Conservation (phyloP, 495 filamentous ascomycete species). For the Massariosphaeria phaeospora region DNA sequence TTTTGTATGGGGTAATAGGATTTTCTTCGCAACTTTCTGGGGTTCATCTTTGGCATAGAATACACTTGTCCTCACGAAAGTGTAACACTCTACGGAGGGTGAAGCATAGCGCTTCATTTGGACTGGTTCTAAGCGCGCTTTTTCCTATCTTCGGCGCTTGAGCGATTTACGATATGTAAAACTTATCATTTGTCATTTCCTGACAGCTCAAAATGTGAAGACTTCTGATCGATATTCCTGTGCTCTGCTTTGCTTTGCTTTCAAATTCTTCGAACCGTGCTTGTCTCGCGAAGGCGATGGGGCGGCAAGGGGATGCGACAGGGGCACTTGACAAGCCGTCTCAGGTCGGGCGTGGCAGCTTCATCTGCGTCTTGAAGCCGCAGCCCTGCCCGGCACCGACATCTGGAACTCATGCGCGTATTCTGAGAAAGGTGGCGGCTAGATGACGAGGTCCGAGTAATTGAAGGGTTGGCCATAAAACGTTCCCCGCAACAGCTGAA, state of each 20-base stretch:
- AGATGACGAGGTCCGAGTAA: too few species aligned
- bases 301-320: background rate
- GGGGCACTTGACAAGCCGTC: too few species aligned
- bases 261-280: background rate
- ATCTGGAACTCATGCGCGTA: background rate
- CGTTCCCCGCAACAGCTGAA: too few species aligned
- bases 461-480: too few species aligned
- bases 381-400: background rate
- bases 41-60: constrained; percentile 32
- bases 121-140: constrained; percentile 29
- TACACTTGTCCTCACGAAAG: constrained; percentile 21
- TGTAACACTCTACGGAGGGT: constrained; percentile 24
- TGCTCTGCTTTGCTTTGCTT: too few species aligned
- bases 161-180: constrained; percentile 30
- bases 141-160: constrained; percentile 18
- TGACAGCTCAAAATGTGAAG: too few species aligned
- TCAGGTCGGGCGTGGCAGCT: constrained; percentile 3
- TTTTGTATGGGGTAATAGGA: constrained; percentile 27
- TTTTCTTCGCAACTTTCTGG: constrained; percentile 21
- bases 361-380: background rate
- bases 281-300: background rate
- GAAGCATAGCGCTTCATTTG: constrained; percentile 30
- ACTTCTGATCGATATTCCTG: too few species aligned
- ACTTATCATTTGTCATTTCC: too few species aligned
- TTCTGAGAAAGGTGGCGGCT: background rate